These are phyloP conservation scores for Vanderwaltozyma polyspora DNA, from an alignment of 805 yeast genomes.

Conservation along the genomic window DNA sequence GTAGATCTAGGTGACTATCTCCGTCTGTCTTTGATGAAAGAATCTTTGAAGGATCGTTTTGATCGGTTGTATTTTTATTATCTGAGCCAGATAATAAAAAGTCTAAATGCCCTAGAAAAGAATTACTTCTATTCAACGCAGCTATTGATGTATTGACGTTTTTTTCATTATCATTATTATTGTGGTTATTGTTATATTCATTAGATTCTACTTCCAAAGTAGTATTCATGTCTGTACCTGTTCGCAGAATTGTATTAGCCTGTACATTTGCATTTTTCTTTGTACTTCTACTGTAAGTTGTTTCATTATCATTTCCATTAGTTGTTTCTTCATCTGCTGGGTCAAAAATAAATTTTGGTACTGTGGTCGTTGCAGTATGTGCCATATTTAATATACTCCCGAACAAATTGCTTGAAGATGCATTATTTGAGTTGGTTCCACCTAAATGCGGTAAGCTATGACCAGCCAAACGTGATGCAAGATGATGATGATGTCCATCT, in stretches of 20 bases:
- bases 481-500: background rate
- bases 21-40: background rate
- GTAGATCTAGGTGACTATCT: background rate
- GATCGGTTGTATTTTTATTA: background rate
- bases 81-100: conserved; percentile 20
- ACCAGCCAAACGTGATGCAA: background rate
- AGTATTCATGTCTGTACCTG: background rate
- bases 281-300: background rate
- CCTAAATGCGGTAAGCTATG: background rate
- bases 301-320: background rate
- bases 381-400: too few relatives aligned
- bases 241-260: background rate
- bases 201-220: conserved; percentile 1
- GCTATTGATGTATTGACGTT: conserved; percentile 10
- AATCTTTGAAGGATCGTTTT: too few relatives aligned
- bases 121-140: conserved; percentile 13
- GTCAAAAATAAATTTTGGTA: too few relatives aligned
- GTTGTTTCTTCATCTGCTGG: background rate
- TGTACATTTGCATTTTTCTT: background rate
- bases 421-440: background rate
- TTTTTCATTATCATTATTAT: background rate
- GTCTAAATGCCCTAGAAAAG: conserved; percentile 30
- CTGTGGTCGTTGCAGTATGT: conserved; percentile 34
- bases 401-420: conserved; percentile 26
- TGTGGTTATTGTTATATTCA: background rate